Conservation (phyloP, 495 filamentous ascomycete genomes). For the Ramalina intermedia region DNA sequence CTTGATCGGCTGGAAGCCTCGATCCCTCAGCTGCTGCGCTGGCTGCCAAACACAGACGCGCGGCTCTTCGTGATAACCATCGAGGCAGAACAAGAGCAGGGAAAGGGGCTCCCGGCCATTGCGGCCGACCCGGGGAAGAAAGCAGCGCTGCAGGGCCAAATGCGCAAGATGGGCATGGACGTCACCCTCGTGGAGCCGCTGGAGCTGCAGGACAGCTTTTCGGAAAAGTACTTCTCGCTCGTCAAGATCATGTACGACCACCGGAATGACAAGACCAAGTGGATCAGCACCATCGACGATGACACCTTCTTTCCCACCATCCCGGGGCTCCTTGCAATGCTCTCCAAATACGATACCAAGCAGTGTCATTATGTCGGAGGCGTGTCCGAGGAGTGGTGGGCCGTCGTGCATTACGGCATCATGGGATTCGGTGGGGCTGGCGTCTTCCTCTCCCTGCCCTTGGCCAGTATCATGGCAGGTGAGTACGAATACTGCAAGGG, state of each 20-base stretch:
- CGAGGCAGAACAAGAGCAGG: conserved; percentile 21
- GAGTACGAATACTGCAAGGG: conserved; percentile 39
- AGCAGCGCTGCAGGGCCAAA: conserved; percentile 31
- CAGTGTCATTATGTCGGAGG: conserved; percentile 45
- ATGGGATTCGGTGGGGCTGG: conserved; percentile 60
- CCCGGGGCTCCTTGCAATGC: conserved; percentile 32
- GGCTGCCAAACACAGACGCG: conserved; percentile 35
- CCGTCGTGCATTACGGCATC: conserved; percentile 44
- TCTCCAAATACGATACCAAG: conserved; percentile 39
- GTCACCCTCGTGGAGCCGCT: conserved; percentile 32
- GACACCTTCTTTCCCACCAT: conserved; percentile 62
- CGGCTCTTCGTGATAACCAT: conserved; percentile 34
- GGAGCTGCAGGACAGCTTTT: conserved; percentile 37
- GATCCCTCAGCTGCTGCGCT: conserved; percentile 33
- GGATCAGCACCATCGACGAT: conserved; percentile 55
- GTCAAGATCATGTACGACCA: conserved; percentile 39
- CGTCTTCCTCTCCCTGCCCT: conserved; percentile 46
- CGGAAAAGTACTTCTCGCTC: conserved; percentile 50
- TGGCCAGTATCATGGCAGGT: conserved; percentile 38
- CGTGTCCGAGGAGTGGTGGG: conserved; percentile 46
- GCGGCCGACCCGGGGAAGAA: conserved; percentile 21
- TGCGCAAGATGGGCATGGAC: conserved; percentile 35
- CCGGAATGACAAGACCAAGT: conserved; percentile 37
- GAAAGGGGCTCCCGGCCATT: neutral
- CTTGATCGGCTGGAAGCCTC: conserved; percentile 34